Base-by-base conservation (phyloP, 345 rosid genomes). In the Populus ilicifolia region DNA sequence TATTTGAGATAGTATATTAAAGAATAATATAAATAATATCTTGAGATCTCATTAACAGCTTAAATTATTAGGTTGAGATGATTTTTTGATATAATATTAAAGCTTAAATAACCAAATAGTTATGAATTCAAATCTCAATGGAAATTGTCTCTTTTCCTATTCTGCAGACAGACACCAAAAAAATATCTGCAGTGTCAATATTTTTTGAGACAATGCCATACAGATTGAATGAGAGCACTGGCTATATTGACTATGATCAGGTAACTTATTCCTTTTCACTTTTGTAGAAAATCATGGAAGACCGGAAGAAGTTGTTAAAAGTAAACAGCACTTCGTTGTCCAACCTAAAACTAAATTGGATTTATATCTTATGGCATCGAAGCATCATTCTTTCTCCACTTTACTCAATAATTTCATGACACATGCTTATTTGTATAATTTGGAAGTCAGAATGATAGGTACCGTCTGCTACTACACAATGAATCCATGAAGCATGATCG, bases 191-290 rank as follows among this genome's bases (percentile, higher is more conserved):
- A 71, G 99, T 96, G 52, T 96, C 99, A 30, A 91, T 96, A 88
- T 96, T 96, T 86, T 96, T 96, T 36, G 98, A 96, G 90, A 96
- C 99, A 64, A 93, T 96, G 97, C 99, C 99, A 6, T 96, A 96
- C 83, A 87, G 97, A 81, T 84, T 96, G 89, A 84, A 96, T 71
- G 98, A 96, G 88, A 90, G 88, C 88, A 96, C 98, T 66, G 99
- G 99, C 80, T 93, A 85, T 73, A 93, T 96, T 61, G 99, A 96
- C 83, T 93, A 96, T 59, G 99, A 96, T 69, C 98, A 96, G 99
- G 99, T 93, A 85, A 11, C 41, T 4, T 5, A 46, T 70, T 71
- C 74, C 64, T 2, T 38, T 33, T 59, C 6, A 36, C 39, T 17
- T 27, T 20, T 6, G 59, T 52, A 18, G 46, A 43, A 52, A 52